Evolutionary conservation across 768 basidiomycete genomes (phyloP).

Genomic region (Tricholoma hemisulphureum): DNA sequence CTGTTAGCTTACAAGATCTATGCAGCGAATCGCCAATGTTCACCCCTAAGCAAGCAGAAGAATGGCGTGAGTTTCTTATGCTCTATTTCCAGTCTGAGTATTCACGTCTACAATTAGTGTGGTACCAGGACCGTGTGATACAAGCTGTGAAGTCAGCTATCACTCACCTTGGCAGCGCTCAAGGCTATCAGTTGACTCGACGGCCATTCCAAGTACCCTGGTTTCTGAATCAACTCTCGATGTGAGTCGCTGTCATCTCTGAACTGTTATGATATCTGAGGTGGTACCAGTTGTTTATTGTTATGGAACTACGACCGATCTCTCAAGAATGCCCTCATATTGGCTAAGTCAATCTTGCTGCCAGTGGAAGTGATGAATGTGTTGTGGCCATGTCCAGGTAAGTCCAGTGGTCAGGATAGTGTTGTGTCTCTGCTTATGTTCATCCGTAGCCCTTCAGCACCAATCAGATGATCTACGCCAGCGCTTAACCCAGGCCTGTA

Average conservation of each 20-base stretch:
- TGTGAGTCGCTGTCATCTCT: conserved; percentile 38
- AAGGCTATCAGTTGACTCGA: conserved; percentile 58
- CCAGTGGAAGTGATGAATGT: conserved; percentile 66
- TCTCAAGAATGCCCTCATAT: conserved; percentile 56
- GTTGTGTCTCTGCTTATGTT: background rate
- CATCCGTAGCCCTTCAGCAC: conserved; percentile 41
- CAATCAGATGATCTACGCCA: conserved; percentile 50
- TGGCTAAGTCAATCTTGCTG: conserved; percentile 63
- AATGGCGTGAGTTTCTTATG: conserved; percentile 63
- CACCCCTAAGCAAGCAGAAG: conserved; percentile 69
- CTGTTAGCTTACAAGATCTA: conserved; percentile 46
- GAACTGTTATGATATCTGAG: background rate
- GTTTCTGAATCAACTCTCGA: conserved; percentile 66
- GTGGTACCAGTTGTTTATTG: conserved; percentile 50
- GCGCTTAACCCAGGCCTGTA: conserved; percentile 49
- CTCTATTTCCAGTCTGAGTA: background rate
- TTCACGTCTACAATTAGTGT: conserved; percentile 41
- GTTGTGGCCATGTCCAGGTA: conserved; percentile 62
- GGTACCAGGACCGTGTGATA: conserved; percentile 67
- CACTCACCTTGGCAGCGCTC: conserved; percentile 46
- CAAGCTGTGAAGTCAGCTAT: conserved; percentile 56
- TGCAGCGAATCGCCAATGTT: conserved; percentile 52
- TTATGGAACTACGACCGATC: conserved; percentile 64
- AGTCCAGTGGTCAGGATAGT: conserved; percentile 12
- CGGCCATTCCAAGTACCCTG: conserved; percentile 71